Evolutionary conservation across 1,284 basidiomycete species (phyloP).

Genomic region (Microbotryum saponariae): DNA sequence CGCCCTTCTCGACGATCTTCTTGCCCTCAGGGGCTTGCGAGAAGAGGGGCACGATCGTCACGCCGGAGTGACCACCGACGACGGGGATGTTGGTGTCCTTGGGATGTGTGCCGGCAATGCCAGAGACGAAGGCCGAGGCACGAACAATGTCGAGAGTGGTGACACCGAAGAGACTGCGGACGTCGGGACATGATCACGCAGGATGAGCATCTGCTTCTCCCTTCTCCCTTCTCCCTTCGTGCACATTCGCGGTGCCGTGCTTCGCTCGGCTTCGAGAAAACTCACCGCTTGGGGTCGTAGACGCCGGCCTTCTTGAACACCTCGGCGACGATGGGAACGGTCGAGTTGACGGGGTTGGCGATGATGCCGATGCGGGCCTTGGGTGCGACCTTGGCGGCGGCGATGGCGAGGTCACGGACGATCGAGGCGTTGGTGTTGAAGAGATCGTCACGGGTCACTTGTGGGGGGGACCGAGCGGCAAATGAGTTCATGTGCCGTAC

Average conservation of each 20-base stretch:
- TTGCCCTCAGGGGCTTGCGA: slow-evolving; percentile 56
- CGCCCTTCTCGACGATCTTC: slow-evolving; percentile 49
- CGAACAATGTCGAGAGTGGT: slow-evolving; percentile 97
- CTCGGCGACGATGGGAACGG: slow-evolving; percentile 92
- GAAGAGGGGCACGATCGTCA: slow-evolving; percentile 91
- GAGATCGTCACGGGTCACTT: slow-evolving; percentile 89
- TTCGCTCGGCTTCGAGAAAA: slow-evolving; percentile 9
- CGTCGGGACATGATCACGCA: not conserved
- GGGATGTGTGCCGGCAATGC: slow-evolving; percentile 59
- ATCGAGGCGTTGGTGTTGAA: slow-evolving; percentile 98
- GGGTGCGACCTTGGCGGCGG: slow-evolving; percentile 77
- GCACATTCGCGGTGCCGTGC: not conserved
- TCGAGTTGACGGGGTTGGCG: slow-evolving; percentile 67
- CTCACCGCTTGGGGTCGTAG: slow-evolving; percentile 68
- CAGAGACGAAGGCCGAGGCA: slow-evolving; percentile 80
- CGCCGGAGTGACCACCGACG: slow-evolving; percentile 90
- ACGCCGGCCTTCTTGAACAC: slow-evolving; percentile 88
- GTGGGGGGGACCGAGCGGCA: slow-evolving; percentile 77
- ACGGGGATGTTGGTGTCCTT: slow-evolving; percentile 68
- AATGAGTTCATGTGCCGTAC: not conserved
- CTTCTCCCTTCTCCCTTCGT: not conserved
- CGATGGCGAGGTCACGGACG: slow-evolving; percentile 87
- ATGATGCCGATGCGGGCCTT: slow-evolving; percentile 90
- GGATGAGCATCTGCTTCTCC: not conserved
- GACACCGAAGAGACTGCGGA: slow-evolving; percentile 57